Base-by-base conservation (phyloP, 2,329 filamentous ascomycete genomes). In the Trichoderma gracile region DNA sequence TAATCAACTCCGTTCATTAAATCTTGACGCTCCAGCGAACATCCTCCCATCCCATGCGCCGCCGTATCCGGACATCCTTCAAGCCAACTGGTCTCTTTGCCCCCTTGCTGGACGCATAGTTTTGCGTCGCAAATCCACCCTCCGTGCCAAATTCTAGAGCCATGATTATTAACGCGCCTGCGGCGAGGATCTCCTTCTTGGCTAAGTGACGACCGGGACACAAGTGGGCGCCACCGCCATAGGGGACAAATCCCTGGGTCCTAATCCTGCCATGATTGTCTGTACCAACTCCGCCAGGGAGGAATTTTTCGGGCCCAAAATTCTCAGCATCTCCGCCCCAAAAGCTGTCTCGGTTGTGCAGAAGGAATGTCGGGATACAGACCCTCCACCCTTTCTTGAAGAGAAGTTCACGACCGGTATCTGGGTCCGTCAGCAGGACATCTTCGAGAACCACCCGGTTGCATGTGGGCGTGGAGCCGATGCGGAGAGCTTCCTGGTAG, bases 381-480 rank as follows among this genome's bases (percentile, higher is more conserved):
- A 61, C 57, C 9, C 57, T 38, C 25, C 33, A 42, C 9, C 57
- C 57, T 21, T 43, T 50, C 14, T 61, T 61, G 17, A 61, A 42
- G 12, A 52, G 30, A 49, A 61, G 12, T 19, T 46, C 15, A 27
- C 46, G 45, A 19, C 57, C 57, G 5, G 57, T 42, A 8, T 49
- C 30, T 21, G 45, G 45, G 21, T 61, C 57, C 12, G 23, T 42
- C 19, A 52, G 30, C 17, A 61, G 23, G 10, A 61, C 38, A 10
- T 61, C 57, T 61, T 61, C 57, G n/a, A 61, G 45, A 27, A 42
- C 57, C 14, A 23, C 30, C n/a, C 57, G n/a, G n/a, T 61, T 61
- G 15, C 45, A 50, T 6, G 46, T 61, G 14, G 57, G 45, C 10
- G 33, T 50, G 46, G 43, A 49, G 17, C 57, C 57, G 40, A 61